Base-by-base conservation (phyloP, 306 rosid species). In the Cucumis hystrix region DNA sequence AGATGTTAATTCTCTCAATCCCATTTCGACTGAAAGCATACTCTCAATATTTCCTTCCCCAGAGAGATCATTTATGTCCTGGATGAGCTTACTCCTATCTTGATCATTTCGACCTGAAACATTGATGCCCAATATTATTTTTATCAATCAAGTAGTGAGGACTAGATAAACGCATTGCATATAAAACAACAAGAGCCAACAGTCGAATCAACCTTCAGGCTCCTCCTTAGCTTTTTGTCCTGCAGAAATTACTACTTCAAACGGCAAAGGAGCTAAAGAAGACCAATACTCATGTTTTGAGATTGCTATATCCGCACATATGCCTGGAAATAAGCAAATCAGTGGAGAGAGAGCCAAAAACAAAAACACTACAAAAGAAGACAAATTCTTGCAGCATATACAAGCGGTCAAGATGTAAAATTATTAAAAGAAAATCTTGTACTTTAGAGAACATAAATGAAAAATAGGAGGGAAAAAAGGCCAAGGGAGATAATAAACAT, bases 201-300 rank as follows among this genome's bases (percentile, higher is more conserved):
- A 52, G 60, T 77, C 45, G 51, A 52, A 88, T 79, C 80, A 79
- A 80, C 89, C 88, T 89, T 79, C 88, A 79, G 99, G 88, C 78
- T 90, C 96, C 82, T 94, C 98, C 87, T 91, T 96, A 61, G 99
- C 99, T 87, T 92, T 96, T 83, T 96, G 98, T 82, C 99, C 99
- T 74, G 98, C 97, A 76, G 98, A 91, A 81, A 87, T 58, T 80
- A 93, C 97, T 52, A 93, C 82, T 89, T 93, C 98, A 68, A 91
- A 93, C 17, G 98, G 98, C 79, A 93, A 93, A 85, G 98, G 97
- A 69, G 98, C 98, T 69, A 91, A 85, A 61, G 98, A 88, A 51
- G 97, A 93, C 98, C 98, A 93, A 78, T 89, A 90, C 81, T 93
- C 98, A 62, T 88, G 87, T 91, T 93, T 93, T 77, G 90, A 83